Base-by-base conservation (phyloP, 306 rosid genomes). In the Pyrus betulifolia region DNA sequence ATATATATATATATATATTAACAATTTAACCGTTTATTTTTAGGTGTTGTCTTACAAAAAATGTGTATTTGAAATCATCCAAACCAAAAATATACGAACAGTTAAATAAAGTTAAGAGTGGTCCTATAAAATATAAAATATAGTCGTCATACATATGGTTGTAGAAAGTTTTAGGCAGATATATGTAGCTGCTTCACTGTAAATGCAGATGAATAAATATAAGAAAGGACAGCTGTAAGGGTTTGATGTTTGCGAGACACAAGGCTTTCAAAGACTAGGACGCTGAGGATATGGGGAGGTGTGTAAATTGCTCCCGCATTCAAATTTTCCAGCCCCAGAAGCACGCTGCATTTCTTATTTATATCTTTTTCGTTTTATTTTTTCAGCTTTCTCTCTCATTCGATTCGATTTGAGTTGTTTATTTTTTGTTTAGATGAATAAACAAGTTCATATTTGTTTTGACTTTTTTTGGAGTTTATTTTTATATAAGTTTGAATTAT, bases 161-260 rank as follows among this genome's bases (percentile, higher is more conserved):
- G 0, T 49, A 14, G 8, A 15, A 49, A 49, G 7, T 49, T 14
- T 49, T 14, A 49, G 7, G 54, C 54, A 49, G 19, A 49, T 13
- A 49, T 13, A 49, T 49, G 54, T 49, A 4, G 54, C 4, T 27
- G 54, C 42, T 57, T 28, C 8, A 67, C 23, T 76, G 54, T 57
- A 74, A 74, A 31, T 71, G 14, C 35, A 44, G 69, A 57, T 71
- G 51, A 45, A 51, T 57, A 13, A 45, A 75, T 22, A 77, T 76
- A 23, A 55, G 77, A 44, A 4, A 15, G 38, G 82, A 85, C 93
- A 89, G 95, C 93, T 88, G 93, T 89, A 64, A 82, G 78, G 85
- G 91, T 85, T 78, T 71, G 87, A 81, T 46, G 73, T 82, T 77
- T 82, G 70, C 93, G 87, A 84, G 89, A 88, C 93, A 86, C 60